Evolutionary conservation across 805 yeast genomes (phyloP), one percentile per base, ranked within the genome.

Genomic region (Ogataea populi-albae): DNA sequence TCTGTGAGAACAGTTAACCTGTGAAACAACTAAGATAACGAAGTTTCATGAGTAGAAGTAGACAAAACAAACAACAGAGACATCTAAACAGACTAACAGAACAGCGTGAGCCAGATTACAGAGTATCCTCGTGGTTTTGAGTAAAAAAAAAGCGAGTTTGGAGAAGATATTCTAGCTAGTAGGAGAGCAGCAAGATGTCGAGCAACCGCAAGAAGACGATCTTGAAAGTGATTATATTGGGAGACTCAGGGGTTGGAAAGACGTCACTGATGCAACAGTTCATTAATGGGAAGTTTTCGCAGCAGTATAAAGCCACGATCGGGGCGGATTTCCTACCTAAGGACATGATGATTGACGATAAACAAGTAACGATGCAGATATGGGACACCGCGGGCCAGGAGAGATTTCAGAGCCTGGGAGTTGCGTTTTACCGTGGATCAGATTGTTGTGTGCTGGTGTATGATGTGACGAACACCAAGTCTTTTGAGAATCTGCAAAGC

Each of bases 351-450:
- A 76, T 93, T 40, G 98, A 93, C 59, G 93, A 83, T 61, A 83
- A 82, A 52, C 75, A 75, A 46, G 88, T 82, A 6, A 79, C 86
- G 16, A 71, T 83, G 72, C 91, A 85, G 64, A 83, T 93, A 37
- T 91, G 98, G 98, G 98, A 91, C 58, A 91, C 98, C 27, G 98
- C 98, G 6, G 98, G 98, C 23, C 98, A 91, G 68, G 98, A 91
- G 64, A 75, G 98, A 54, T 91, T 91, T 72, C 98, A 93, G 65
- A 82, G 94, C 40, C 69, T 91, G 43, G 98, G 98, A 11, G 97
- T 91, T 28, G 98, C 98, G 0, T 91, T 91, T 61, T 91, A 93
- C 62, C 73, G 98, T 53, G 98, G 98, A 23, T 96, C 98, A 1
- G 98, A 93, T 62, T 93, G 98, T 64, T 93, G 98, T 65, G 96